Conservation (phyloP, 768 basidiomycete species). For the Naematelia aurantialba region DNA sequence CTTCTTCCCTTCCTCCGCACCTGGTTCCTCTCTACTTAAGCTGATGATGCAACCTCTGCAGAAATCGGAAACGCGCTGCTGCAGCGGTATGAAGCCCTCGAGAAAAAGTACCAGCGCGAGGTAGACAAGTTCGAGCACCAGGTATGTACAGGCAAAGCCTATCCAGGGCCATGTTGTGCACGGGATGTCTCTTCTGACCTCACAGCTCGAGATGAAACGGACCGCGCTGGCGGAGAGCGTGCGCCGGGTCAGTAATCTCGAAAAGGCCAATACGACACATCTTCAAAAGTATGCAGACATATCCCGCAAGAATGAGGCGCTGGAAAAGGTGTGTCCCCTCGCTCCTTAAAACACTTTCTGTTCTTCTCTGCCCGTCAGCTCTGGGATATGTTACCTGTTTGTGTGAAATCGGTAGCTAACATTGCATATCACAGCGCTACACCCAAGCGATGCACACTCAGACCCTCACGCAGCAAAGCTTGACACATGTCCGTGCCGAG, state of each 20-base stretch:
- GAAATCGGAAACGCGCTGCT: conserved; percentile 88
- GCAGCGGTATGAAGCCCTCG: conserved; percentile 70
- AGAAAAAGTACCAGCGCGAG: conserved; percentile 32
- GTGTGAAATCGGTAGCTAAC: too few relatives aligned
- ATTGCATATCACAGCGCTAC: conserved; percentile 28
- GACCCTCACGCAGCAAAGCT: conserved; percentile 45
- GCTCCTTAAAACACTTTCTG: not conserved
- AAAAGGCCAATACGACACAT: conserved; percentile 39
- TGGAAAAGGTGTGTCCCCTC: conserved; percentile 44
- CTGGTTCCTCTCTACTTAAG: not conserved
- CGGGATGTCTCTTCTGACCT: not conserved
- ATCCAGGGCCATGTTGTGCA: not conserved
- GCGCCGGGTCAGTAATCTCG: conserved; percentile 31
- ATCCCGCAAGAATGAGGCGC: conserved; percentile 39
- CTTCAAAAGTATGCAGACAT: conserved; percentile 39
- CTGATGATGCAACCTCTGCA: conserved; percentile 41
- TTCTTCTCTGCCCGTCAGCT: not conserved
- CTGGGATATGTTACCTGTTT: not conserved
- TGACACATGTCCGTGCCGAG: conserved; percentile 48
- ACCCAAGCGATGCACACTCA: conserved; percentile 48
- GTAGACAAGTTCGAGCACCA: conserved; percentile 36
- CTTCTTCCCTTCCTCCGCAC: not conserved
- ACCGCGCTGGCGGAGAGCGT: conserved; percentile 33
- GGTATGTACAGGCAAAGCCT: conserved; percentile 31
- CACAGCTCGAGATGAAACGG: conserved; percentile 35